Conservation (phyloP, 2,329 filamentous ascomycete species). For the Hyphodiscus sp. region DNA sequence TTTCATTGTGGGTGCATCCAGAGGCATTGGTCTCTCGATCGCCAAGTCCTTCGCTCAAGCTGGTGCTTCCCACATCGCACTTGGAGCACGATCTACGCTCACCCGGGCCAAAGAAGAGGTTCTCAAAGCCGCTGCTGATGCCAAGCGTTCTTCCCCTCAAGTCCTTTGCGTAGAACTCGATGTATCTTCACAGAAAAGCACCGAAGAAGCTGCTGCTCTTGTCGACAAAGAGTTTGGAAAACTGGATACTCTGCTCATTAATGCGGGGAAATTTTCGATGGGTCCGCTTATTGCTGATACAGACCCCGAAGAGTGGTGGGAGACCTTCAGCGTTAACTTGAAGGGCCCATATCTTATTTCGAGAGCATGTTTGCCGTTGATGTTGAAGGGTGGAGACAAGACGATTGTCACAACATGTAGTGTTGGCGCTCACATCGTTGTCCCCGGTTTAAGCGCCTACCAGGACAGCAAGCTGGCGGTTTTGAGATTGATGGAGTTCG, state of each 20-base stretch:
- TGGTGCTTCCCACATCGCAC: slow-evolving; percentile 43
- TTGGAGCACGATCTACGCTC: slow-evolving; percentile 44
- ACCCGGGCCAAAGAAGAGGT: slow-evolving; percentile 31
- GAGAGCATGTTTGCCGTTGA: slow-evolving; percentile 36
- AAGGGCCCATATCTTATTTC: slow-evolving; percentile 40
- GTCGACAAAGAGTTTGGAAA: slow-evolving; percentile 28
- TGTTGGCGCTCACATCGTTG: slow-evolving; percentile 35
- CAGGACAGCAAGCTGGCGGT: slow-evolving; percentile 43
- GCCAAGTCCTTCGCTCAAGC: slow-evolving; percentile 51
- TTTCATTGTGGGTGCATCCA: slow-evolving; percentile 50
- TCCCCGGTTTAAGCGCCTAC: slow-evolving; percentile 37
- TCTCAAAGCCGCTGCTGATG: slow-evolving; percentile 29
- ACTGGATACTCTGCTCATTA: slow-evolving; percentile 39
- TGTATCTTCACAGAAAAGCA: slow-evolving; percentile 30
- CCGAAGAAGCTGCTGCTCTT: slow-evolving; percentile 26
- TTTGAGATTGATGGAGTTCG: slow-evolving; percentile 41
- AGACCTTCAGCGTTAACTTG: slow-evolving; percentile 42
- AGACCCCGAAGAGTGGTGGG: slow-evolving; percentile 33
- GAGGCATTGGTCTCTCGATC: slow-evolving; percentile 46
- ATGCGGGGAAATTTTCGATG: slow-evolving; percentile 35
- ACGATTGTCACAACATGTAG: slow-evolving; percentile 43
- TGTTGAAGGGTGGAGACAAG: slow-evolving; percentile 29
- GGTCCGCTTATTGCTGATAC: slow-evolving; percentile 7
- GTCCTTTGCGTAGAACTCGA: slow-evolving; percentile 38
- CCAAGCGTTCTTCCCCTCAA: slow-evolving; percentile 31